Evolutionary conservation across 1,284 basidiomycete species (phyloP).

Genomic region (Rhodotorula sp.): DNA sequence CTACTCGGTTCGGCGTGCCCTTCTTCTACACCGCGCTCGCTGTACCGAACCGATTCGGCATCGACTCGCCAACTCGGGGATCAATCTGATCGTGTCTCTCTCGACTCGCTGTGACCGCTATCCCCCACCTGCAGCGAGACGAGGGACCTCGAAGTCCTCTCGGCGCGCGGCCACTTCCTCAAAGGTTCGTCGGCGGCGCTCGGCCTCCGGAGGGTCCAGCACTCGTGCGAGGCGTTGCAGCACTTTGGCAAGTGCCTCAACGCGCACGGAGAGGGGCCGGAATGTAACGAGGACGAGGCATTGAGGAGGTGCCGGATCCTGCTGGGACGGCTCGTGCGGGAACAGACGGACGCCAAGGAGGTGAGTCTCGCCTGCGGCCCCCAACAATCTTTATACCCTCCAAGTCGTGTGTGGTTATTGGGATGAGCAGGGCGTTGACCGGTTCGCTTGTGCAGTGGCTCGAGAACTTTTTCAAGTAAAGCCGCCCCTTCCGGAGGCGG

Average conservation of each 20-base stretch:
- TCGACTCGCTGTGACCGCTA: background rate
- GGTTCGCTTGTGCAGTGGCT: background rate
- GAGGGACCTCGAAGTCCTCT: conserved; percentile 48
- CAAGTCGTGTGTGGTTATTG: background rate
- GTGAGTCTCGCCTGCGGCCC: background rate
- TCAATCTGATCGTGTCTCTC: background rate
- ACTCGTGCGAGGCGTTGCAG: conserved; percentile 52
- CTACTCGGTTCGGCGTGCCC: too few relatives aligned
- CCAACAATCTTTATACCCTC: background rate
- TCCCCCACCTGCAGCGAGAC: conserved; percentile 20
- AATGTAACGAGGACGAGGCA: conserved; percentile 61
- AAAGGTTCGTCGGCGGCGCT: conserved; percentile 52
- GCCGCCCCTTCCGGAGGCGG: too few relatives aligned
- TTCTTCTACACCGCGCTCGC: too few relatives aligned
- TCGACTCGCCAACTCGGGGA: too few relatives aligned
- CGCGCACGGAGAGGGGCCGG: conserved; percentile 49
- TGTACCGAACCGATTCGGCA: too few relatives aligned
- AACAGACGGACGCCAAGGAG: conserved; percentile 60
- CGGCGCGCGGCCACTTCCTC: conserved; percentile 51
- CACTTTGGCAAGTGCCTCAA: conserved; percentile 50
- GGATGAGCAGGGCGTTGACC: background rate
- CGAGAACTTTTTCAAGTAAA: conserved; percentile 6
- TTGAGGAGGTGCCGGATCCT: conserved; percentile 61
- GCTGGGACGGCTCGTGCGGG: conserved; percentile 58
- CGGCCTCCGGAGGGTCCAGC: conserved; percentile 50